phyloP scores from a whole-genome alignment of 441 rosid genomes.

The Viola pubescens region DNA sequence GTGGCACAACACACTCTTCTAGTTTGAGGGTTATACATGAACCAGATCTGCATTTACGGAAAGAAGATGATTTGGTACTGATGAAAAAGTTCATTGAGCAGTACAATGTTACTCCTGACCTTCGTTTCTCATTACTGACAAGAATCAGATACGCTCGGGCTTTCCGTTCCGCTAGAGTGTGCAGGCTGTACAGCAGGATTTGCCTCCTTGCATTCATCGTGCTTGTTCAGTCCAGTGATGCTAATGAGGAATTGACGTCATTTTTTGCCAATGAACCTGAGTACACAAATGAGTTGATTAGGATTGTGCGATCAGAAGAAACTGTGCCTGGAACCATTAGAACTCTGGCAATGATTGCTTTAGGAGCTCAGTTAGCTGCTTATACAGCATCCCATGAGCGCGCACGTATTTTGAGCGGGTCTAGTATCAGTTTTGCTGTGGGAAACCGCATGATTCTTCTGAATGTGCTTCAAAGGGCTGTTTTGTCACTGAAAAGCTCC shows the following conservation, averaged over 20 bases:
- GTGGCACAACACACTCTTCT: conserved; percentile 24
- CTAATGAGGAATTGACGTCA: conserved; percentile 78
- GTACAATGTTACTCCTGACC: conserved; percentile 64
- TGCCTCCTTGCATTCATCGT: conserved; percentile 94
- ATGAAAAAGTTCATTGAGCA: conserved; percentile 85
- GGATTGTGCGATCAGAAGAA: conserved; percentile 90
- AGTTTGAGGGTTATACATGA: conserved; percentile 58
- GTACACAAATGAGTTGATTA: conserved; percentile 88
- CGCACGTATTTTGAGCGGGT: conserved; percentile 86
- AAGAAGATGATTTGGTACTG: conserved; percentile 80
- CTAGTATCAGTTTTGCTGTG: conserved; percentile 86
- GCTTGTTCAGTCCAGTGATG: conserved; percentile 95
- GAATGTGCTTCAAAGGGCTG: conserved; percentile 96
- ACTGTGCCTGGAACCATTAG: conserved; percentile 78
- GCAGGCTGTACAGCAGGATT: conserved; percentile 90
- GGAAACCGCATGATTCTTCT: conserved; percentile 90
- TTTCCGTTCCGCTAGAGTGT: conserved; percentile 73
- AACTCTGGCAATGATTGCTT: conserved; percentile 90
- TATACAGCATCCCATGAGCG: conserved; percentile 95
- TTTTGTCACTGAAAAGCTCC: conserved; percentile 67
- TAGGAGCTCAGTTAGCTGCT: conserved; percentile 96
- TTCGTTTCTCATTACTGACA: conserved; percentile 79
- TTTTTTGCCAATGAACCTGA: conserved; percentile 99
- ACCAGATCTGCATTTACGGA: conserved; percentile 71
- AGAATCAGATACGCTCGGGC: conserved; percentile 96